Conservation (phyloP, 208 protist species). For the Porcisia deanei region DNA sequence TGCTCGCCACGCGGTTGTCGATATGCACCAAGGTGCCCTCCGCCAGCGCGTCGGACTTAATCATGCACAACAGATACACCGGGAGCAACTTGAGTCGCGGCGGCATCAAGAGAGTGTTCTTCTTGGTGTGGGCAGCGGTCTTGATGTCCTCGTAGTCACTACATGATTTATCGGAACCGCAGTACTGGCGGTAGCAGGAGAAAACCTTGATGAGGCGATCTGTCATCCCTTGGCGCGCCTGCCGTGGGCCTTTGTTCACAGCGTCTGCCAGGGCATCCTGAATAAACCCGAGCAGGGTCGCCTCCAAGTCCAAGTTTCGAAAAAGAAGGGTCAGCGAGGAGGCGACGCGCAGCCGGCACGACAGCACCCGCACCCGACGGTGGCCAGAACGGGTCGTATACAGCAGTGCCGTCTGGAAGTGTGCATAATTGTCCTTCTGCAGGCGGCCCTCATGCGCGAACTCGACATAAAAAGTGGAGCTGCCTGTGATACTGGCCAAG, state of each 20-base stretch:
- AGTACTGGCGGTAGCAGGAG: conserved; percentile 81
- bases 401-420: conserved; percentile 92
- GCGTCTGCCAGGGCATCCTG: conserved; percentile 57
- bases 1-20: conserved; percentile 77
- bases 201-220: conserved; percentile 73
- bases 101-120: conserved; percentile 88
- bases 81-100: conserved; percentile 92
- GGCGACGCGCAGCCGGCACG: conserved; percentile 60
- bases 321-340: conserved; percentile 67
- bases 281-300: conserved; percentile 60
- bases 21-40: conserved; percentile 71
- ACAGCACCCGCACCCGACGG: conserved; percentile 91
- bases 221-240: conserved; percentile 51
- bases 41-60: conserved; percentile 83
- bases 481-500: conserved; percentile 66
- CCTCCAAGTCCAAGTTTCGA: conserved; percentile 81
- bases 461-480: conserved; percentile 90
- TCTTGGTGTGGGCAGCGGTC: conserved; percentile 22
- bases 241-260: conserved; percentile 78
- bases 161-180: conserved; percentile 29
- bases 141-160: conserved; percentile 21
- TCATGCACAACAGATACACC: conserved; percentile 81
- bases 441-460: conserved; percentile 89
- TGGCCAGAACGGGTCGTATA: conserved; percentile 92
- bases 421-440: conserved; percentile 64